phyloP scores from a whole-genome alignment of 2,329 filamentous ascomycete species.

The Falciphora oryzae region DNA sequence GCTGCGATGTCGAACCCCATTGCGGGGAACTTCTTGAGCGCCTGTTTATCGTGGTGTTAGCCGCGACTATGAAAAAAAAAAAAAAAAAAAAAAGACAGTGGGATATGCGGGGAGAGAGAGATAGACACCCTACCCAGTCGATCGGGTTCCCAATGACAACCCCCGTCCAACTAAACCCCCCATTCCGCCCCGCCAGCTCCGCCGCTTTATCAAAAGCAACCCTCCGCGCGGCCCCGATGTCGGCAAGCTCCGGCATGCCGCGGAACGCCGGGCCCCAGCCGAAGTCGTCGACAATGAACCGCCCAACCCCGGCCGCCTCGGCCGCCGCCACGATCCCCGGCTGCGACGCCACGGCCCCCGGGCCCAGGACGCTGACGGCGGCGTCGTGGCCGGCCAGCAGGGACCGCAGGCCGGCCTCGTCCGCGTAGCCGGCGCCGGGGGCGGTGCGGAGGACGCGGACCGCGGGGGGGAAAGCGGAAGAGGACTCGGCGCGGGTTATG shows the following conservation, averaged over 20 bases:
- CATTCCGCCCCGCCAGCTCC: slow-evolving; percentile 34
- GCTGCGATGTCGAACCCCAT: slow-evolving; percentile 42
- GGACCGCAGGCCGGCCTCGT: slow-evolving; percentile 25
- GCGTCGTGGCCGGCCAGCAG: slow-evolving; percentile 50
- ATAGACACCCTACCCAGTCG: slow-evolving; percentile 41
- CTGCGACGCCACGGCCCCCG: slow-evolving; percentile 38
- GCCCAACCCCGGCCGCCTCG: slow-evolving; percentile 48
- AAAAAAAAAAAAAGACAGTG: too few species aligned
- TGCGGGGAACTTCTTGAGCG: slow-evolving; percentile 40
- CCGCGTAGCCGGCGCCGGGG: slow-evolving; percentile 4
- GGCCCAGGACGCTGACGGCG: slow-evolving; percentile 42
- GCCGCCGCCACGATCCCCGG: slow-evolving; percentile 47
- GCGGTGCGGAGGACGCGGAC: slow-evolving; percentile 3
- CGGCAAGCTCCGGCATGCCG: slow-evolving; percentile 17
- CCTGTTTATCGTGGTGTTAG: not conserved
- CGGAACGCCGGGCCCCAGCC: slow-evolving; percentile 27
- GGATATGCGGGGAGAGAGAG: not conserved
- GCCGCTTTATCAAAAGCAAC: slow-evolving; percentile 43
- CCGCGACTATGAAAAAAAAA: too few species aligned
- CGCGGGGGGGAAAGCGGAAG: too few species aligned
- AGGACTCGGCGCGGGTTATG: slow-evolving; percentile 41
- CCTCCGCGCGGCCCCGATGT: slow-evolving; percentile 22
- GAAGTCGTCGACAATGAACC: slow-evolving; percentile 53
- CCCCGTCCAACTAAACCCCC: slow-evolving; percentile 50
- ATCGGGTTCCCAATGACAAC: slow-evolving; percentile 52